Conservation (phyloP, 768 basidiomycete species). For the Tricholoma hemisulphureum region DNA sequence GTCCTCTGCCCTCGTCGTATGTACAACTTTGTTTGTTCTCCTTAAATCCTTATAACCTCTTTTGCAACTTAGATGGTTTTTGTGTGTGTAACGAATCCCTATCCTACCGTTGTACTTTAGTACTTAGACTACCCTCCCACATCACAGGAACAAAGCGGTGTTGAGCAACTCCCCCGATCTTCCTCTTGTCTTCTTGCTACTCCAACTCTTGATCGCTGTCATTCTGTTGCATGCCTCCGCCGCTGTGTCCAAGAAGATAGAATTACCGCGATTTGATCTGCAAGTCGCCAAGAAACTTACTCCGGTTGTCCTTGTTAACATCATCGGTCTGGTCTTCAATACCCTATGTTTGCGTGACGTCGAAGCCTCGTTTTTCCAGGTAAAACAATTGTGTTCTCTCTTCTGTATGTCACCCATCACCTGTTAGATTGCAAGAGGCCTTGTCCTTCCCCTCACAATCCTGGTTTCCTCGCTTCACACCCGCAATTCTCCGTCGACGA, state of each 20-base stretch:
- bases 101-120: background rate
- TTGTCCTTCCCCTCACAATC: constrained; percentile 82
- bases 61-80: constrained; percentile 50
- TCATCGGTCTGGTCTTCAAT: constrained; percentile 77
- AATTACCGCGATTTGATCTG: constrained; percentile 56
- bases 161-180: constrained; percentile 63
- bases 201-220: constrained; percentile 70
- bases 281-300: constrained; percentile 54
- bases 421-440: constrained; percentile 76
- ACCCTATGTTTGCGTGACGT: constrained; percentile 76
- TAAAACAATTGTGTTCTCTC: constrained; percentile 20
- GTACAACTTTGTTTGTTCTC: constrained; percentile 23
- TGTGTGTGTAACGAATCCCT: constrained; percentile 33
- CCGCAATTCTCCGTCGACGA: constrained; percentile 47
- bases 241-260: constrained; percentile 45
- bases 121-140: constrained; percentile 4
- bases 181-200: constrained; percentile 64
- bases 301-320: constrained; percentile 66
- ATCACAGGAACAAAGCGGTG: constrained; percentile 70
- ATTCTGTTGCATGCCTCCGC: constrained; percentile 58
- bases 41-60: constrained; percentile 4
- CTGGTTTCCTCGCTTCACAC: constrained; percentile 63
- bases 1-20: constrained; percentile 68
- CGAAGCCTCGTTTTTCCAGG: constrained; percentile 82
- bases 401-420: background rate